Conservation (phyloP, 2,329 filamentous ascomycete species). For the Claviceps sp. region DNA sequence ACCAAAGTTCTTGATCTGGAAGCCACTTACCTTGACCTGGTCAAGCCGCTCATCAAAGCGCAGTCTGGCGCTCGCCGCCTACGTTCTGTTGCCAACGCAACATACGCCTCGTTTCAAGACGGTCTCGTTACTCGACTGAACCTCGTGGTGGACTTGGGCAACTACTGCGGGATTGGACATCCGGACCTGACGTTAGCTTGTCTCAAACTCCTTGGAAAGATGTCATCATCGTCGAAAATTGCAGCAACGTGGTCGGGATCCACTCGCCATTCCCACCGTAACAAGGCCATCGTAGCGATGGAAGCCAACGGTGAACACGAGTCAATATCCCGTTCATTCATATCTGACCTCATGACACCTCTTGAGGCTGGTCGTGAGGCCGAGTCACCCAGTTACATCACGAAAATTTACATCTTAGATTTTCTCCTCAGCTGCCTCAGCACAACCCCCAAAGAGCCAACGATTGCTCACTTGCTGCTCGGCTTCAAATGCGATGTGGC, state of each 20-base stretch:
- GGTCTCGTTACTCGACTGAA: slow-evolving; percentile 69
- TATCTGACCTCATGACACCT: slow-evolving; percentile 50
- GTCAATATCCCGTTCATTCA: slow-evolving; percentile 62
- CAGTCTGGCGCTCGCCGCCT: slow-evolving; percentile 45
- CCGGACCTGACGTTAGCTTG: slow-evolving; percentile 68
- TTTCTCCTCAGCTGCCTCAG: slow-evolving; percentile 73
- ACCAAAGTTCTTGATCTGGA: slow-evolving; percentile 75
- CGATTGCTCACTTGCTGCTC: slow-evolving; percentile 78
- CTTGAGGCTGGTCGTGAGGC: slow-evolving; percentile 63
- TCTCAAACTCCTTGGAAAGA: slow-evolving; percentile 69
- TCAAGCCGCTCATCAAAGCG: slow-evolving; percentile 62
- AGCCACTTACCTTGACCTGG: slow-evolving; percentile 79
- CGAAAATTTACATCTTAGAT: slow-evolving; percentile 73
- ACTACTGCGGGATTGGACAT: slow-evolving; percentile 77
- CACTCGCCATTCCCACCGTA: slow-evolving; percentile 51
- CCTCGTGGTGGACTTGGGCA: slow-evolving; percentile 68
- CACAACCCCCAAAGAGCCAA: slow-evolving; percentile 63
- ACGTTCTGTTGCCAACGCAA: slow-evolving; percentile 46
- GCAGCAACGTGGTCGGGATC: slow-evolving; percentile 54
- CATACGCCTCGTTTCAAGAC: slow-evolving; percentile 84
- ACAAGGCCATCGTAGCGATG: slow-evolving; percentile 79
- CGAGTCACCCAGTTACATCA: slow-evolving; percentile 59
- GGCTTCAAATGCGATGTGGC: slow-evolving; percentile 71
- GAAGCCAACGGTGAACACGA: slow-evolving; percentile 70
- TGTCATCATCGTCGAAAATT: slow-evolving; percentile 73